Conservation (phyloP, 441 rosid genomes). For the Syzygium syzygioides region DNA sequence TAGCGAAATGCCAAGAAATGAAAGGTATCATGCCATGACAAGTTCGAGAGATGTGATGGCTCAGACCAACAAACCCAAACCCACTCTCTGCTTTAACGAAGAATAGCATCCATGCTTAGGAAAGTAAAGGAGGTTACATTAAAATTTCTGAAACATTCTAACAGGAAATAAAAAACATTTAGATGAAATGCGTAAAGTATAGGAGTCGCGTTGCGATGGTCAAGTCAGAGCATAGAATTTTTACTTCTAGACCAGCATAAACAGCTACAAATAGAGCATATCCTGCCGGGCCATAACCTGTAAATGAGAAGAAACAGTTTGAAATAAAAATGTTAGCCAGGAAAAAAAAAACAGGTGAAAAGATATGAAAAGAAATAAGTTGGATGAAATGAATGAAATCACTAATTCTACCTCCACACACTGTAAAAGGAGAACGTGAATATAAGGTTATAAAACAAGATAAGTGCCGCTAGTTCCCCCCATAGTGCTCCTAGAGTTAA, state of each 20-base stretch:
- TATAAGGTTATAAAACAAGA: background rate
- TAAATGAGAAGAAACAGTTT: background rate
- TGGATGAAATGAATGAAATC: background rate
- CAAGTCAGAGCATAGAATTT: background rate
- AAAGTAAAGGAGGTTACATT: background rate
- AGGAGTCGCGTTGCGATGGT: background rate
- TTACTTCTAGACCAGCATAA: slow-evolving; percentile 7
- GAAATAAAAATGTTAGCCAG: background rate
- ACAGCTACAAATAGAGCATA: slow-evolving; percentile 7
- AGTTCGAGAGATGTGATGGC: background rate
- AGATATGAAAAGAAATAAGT: background rate
- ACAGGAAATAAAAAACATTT: background rate
- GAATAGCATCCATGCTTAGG: background rate
- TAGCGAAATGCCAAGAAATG: background rate
- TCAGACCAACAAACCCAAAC: background rate
- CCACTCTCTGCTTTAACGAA: background rate
- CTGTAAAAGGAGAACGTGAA: background rate
- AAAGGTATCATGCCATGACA: background rate
- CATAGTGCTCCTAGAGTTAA: background rate
- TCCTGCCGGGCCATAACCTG: slow-evolving; percentile 8
- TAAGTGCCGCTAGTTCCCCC: background rate
- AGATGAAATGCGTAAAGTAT: background rate
- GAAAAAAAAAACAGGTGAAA: background rate
- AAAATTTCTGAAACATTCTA: background rate
- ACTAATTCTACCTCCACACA: background rate